Evolutionary conservation across 2,329 filamentous ascomycete genomes (phyloP), one percentile per base, ranked within the genome.

Genomic region (Rutstroemia sp.): DNA sequence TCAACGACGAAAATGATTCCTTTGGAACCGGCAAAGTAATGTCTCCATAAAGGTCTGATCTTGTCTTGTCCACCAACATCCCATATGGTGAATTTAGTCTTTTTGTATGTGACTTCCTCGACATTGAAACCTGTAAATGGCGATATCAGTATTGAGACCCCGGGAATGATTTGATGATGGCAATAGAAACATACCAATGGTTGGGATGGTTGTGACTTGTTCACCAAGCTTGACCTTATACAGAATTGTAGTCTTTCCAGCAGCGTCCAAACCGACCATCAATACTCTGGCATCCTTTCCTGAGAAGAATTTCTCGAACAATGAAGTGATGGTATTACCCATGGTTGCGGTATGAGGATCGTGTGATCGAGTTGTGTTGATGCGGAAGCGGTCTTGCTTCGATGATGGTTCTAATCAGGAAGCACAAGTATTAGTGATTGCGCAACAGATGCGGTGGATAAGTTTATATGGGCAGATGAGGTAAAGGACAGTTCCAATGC

Each of bases 221-320:
- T 96, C 88, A 78, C 94, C 92, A 72, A 99, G 89, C 85, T 99
- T 99, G 76, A 99, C 86, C 84, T 99, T 99, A 82, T 99, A 99
- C 68, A 99, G 86, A 73, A 99, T 99, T 69, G 94, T 99, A 72
- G 94, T 99, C 85, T 99, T 99, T 88, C 94, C 94, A 75, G 94
- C 94, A 71, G 94, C 94, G 77, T 99, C 94, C 71, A 99, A 86
- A 84, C 94, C 94, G 70, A 99, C 92, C 94, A 99, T 99, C 77
- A 99, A 78, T 80, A 99, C 96, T 82, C 94, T 87, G 94, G 99
- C 99, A 86, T 99, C 94, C 87, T 97, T 97, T 88, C 96, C 96
- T 72, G 92, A 91, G 87, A 90, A 96, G 76, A 97, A 84, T 80
- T 87, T 86, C 74, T 95, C 89, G 76, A 97, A 94, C 73, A 97